Evolutionary conservation across 225 moss, liverwort and hornwort genomes (phyloP).

Genomic region (Asterella californica): DNA sequence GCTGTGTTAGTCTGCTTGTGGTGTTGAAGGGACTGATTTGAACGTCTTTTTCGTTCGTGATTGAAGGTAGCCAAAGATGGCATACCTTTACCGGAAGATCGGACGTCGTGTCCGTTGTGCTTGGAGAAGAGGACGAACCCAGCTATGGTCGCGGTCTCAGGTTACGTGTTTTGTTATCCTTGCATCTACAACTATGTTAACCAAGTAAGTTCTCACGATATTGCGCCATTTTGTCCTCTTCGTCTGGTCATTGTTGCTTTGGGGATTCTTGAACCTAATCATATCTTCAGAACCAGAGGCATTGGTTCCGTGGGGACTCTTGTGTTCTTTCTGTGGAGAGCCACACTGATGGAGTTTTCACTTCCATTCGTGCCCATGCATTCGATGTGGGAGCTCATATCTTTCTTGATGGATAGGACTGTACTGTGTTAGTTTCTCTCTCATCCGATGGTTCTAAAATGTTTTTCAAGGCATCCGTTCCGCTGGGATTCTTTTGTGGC

Average conservation of each 20-base stretch:
- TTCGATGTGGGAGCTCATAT: too few species aligned
- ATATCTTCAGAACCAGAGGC: too few species aligned
- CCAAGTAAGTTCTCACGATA: constrained; percentile 47
- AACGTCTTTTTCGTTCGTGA: not conserved
- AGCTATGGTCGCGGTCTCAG: constrained; percentile 84
- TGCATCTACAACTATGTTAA: constrained; percentile 90
- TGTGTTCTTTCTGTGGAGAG: not conserved
- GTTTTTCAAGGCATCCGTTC: constrained; percentile 9
- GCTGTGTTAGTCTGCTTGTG: not conserved
- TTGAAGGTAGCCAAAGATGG: constrained; percentile 79
- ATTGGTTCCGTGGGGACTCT: too few species aligned
- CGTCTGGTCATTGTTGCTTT: not conserved
- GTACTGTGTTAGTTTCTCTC: not conserved
- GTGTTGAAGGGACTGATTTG: not conserved
- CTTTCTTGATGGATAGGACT: not conserved
- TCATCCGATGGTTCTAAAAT: not conserved
- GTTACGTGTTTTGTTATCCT: constrained; percentile 96
- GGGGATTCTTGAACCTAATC: too few species aligned
- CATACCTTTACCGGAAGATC: constrained; percentile 67
- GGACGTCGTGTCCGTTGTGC: constrained; percentile 81
- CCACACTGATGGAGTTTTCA: not conserved
- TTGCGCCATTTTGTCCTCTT: not conserved
- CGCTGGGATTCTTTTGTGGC: constrained; percentile 9
- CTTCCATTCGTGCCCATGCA: not conserved
- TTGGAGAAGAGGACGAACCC: constrained; percentile 79